These are phyloP conservation scores for Microcos paniculata DNA, from an alignment of 345 rosid species.

Conservation along the genomic window DNA sequence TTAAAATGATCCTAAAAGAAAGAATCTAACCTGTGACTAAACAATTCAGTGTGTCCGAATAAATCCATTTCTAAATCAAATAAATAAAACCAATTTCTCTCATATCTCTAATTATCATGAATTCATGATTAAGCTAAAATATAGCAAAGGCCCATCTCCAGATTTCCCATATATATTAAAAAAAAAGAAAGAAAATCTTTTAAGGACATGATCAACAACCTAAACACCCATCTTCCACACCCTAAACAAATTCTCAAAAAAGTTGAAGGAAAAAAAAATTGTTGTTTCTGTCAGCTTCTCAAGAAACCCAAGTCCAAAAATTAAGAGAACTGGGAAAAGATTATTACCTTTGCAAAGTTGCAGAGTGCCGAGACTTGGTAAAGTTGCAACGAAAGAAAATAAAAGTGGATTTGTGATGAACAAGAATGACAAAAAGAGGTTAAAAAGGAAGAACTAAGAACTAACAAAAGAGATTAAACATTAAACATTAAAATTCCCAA, in stretches of 20 bases:
- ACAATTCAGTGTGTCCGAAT: background rate
- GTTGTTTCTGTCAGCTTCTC: background rate
- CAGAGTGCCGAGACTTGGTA: background rate
- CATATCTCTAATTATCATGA: background rate
- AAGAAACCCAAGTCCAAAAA: background rate
- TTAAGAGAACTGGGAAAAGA: background rate
- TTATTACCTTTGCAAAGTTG: background rate
- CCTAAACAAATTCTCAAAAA: background rate
- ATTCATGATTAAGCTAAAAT: background rate
- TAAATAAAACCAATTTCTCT: background rate
- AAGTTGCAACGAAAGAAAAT: background rate
- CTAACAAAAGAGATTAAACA: background rate
- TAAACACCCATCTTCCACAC: background rate
- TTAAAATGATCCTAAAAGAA: background rate
- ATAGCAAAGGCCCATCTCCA: background rate
- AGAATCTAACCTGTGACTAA: background rate
- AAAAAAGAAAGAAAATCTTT: background rate
- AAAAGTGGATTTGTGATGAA: background rate
- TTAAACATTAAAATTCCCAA: background rate
- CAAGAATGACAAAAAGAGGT: background rate
- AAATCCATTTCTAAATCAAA: background rate
- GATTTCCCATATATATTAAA: background rate
- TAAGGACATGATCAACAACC: background rate
- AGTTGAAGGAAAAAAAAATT: background rate
- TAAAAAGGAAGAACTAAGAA: background rate